phyloP scores from a whole-genome alignment of 306 rosid genomes.

The Pueraria montana region DNA sequence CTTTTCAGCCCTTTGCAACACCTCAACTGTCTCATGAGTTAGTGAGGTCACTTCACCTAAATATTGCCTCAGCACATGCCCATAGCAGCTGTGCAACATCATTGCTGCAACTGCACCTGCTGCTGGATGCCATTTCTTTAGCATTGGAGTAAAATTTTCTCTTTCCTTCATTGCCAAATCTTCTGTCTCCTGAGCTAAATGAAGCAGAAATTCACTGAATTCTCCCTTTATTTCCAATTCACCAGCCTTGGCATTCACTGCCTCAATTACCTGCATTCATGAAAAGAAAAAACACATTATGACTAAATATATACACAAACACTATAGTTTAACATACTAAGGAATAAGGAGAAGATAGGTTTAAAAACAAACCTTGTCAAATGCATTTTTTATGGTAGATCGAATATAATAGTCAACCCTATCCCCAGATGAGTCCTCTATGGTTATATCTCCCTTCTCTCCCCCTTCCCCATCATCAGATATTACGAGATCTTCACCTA shows the following conservation, averaged over 20 bases:
- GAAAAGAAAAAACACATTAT: background rate
- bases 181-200: slow-evolving; percentile 84
- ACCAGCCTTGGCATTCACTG: slow-evolving; percentile 51
- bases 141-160: slow-evolving; percentile 73
- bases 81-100: slow-evolving; percentile 84
- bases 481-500: slow-evolving; percentile 81
- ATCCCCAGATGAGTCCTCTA: slow-evolving; percentile 73
- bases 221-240: slow-evolving; percentile 59
- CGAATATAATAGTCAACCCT: slow-evolving; percentile 78
- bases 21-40: slow-evolving; percentile 66
- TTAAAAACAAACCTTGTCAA: slow-evolving; percentile 67
- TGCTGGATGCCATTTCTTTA: slow-evolving; percentile 76
- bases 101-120: slow-evolving; percentile 80
- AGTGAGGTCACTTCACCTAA: slow-evolving; percentile 63
- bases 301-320: background rate
- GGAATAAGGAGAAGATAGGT: background rate
- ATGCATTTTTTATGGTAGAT: slow-evolving; percentile 69
- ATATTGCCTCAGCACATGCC: slow-evolving; percentile 77
- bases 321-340: background rate
- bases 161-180: slow-evolving; percentile 81
- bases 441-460: slow-evolving; percentile 58
- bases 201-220: slow-evolving; percentile 59
- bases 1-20: slow-evolving; percentile 78
- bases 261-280: slow-evolving; percentile 63
- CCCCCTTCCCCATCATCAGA: slow-evolving; percentile 62